Evolutionary conservation across 495 filamentous ascomycete species (phyloP), one percentile per base, ranked within the genome.

Genomic region (Evernia prunastri): DNA sequence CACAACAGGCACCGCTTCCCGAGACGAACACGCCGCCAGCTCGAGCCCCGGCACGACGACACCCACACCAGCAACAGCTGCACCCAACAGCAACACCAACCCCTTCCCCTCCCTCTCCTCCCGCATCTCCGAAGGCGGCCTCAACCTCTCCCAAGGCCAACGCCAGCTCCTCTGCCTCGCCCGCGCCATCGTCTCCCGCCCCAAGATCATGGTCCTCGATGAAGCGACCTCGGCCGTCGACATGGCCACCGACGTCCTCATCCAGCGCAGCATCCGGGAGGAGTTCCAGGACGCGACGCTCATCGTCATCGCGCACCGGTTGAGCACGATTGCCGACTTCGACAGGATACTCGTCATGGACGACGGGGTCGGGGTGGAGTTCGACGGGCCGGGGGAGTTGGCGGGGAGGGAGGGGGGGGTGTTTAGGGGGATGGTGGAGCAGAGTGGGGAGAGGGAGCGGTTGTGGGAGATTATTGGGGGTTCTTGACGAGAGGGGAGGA

Each of bases 201-300:
- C 90, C 15, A 89, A 89, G 68, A 87, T 96, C 64, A 87, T 96
- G 82, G 85, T 96, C 12, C 80, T 96, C 13, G 92, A 96, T 70
- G 92, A 96, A 75, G 92, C 92, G 0, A 96, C 92, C 0, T 88
- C 85, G 7, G 89, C 92, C 4, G 90, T 96, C 7, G 92, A 96
- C 73, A 91, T 90, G 86, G 82, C 86, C 43, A 94, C 89, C 0
- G 92, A 96, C 72, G 78, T 82, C 9, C 76, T 92, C 20, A 94
- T 96, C 66, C 90, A 96, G 75, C 80, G 87, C 17, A 87, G 83
- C 57, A 95, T 96, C 66, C 82, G 90, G 20, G 84, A 89, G 56
- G 89, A 92, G 71, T 95, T 94, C 61, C 82, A 86, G 63, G 84
- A 84, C n/a, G 80, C 81, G 15, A 92, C 91, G 0, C 72, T 95